Base-by-base conservation (phyloP, 257 asterid species). In the Primulina huaijiensis region DNA sequence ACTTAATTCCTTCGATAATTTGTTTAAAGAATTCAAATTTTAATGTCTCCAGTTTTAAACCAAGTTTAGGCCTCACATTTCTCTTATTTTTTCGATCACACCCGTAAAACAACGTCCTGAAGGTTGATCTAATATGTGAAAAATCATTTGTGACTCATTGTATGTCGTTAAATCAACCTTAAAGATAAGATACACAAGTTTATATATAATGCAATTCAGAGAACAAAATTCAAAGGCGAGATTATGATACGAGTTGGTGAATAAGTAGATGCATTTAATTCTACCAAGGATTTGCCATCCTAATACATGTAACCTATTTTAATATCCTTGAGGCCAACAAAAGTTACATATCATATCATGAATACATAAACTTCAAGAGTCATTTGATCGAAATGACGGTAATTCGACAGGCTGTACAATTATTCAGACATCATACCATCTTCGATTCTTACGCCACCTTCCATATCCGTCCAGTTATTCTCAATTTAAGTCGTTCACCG, bases 381-480 rank as follows among this genome's bases (percentile, higher is more conserved):
- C 30, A 27, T 27, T 27, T 27, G 72, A 65, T 60, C 70, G 70
- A 72, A 73, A 57, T 23, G 55, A 46, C 19, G 7, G 55, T 30
- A 57, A 65, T 72, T 40, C 38, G 30, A 72, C 67, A 38, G 72
- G 11, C 77, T 75, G 73, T 70, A 66, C 77, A 70, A 67, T 7
- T 38, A 19, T 60, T 5, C 59, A n/a, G 34, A 59, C 25, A 20
- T 43, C n/a, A 34, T 7, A 63, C 43, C 70, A 62, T 62, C 72
- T 23, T 25, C 35, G 23, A 27, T 34, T 8, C 72, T 76, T 68
- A 85, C 40, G 62, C 86, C 78, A 64, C 86, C 78, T 88, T 89
- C 97, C 96, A 89, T 74, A 91, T 91, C 31, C 93, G 84, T 14
- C 97, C 97, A 1, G 82, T 87, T 10, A 91, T 80, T 83, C 92